phyloP scores from a whole-genome alignment of 768 basidiomycete species.

The Lactarius evosmus region DNA sequence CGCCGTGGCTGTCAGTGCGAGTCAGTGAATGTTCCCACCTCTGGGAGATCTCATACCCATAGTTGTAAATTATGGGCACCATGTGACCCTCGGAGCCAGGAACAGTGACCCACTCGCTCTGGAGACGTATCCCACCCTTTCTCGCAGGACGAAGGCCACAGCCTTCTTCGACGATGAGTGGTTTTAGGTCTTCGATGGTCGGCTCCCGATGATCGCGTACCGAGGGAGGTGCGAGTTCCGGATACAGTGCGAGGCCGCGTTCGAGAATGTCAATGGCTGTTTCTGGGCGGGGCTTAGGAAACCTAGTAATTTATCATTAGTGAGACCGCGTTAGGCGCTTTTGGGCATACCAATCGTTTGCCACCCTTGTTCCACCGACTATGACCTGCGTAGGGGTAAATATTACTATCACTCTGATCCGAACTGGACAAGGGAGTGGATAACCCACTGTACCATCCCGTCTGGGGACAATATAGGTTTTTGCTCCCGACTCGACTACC shows the following conservation, averaged over 20 bases:
- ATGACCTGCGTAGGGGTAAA: slow-evolving; percentile 39
- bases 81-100: slow-evolving; percentile 30
- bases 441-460: slow-evolving; percentile 48
- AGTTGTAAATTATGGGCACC: slow-evolving; percentile 58
- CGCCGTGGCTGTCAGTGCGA: slow-evolving; percentile 48
- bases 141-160: slow-evolving; percentile 66
- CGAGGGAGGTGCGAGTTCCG: slow-evolving; percentile 35
- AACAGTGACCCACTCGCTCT: slow-evolving; percentile 42
- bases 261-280: slow-evolving; percentile 58
- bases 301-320: slow-evolving; percentile 40
- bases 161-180: slow-evolving; percentile 41
- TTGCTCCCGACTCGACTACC: slow-evolving; percentile 38
- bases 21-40: background rate
- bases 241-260: slow-evolving; percentile 38
- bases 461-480: slow-evolving; percentile 66
- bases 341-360: slow-evolving; percentile 55
- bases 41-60: slow-evolving; percentile 46
- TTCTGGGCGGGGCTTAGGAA: slow-evolving; percentile 59
- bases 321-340: background rate
- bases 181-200: slow-evolving; percentile 40
- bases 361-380: slow-evolving; percentile 56
- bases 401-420: background rate
- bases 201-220: slow-evolving; percentile 31
- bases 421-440: background rate
- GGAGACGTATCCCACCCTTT: slow-evolving; percentile 65